phyloP scores from a whole-genome alignment of 1,284 basidiomycete species.

The Hemileia vastatrix region DNA sequence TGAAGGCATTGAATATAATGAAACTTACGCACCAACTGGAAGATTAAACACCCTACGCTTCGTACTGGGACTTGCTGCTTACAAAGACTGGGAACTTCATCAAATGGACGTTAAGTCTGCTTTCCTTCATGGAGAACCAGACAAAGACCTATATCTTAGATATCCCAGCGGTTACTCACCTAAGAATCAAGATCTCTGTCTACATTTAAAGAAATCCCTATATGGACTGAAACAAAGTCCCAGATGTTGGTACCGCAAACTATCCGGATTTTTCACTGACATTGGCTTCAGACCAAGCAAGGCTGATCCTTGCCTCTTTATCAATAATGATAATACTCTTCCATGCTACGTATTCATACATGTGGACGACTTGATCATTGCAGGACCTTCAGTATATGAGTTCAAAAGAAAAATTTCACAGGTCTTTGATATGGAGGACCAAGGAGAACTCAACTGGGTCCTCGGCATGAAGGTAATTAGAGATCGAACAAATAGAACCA shows the following conservation, averaged over 20 bases:
- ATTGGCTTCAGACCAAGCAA: neutral
- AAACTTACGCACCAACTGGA: conserved; percentile 3
- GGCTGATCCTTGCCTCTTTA: neutral
- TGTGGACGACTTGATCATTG: neutral
- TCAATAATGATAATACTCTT: neutral
- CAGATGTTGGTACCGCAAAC: neutral
- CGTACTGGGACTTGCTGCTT: neutral
- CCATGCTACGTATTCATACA: neutral
- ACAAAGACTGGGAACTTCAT: neutral
- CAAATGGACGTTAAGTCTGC: conserved; percentile 3
- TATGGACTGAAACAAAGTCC: conserved; percentile 9
- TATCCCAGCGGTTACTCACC: neutral
- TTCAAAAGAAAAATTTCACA: neutral
- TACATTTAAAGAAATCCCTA: neutral
- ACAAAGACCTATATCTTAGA: neutral
- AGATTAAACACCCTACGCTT: neutral
- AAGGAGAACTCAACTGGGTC: too few species aligned
- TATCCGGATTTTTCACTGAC: neutral
- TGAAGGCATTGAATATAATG: conserved; percentile 6
- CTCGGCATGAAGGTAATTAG: too few species aligned
- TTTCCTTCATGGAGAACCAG: neutral
- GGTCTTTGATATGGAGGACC: neutral
- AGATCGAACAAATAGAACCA: too few species aligned
- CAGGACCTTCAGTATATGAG: neutral
- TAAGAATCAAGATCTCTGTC: too few species aligned